These are phyloP conservation scores for Ustilago bromivora DNA, from an alignment of 1,284 basidiomycete species.

Conservation along the genomic window DNA sequence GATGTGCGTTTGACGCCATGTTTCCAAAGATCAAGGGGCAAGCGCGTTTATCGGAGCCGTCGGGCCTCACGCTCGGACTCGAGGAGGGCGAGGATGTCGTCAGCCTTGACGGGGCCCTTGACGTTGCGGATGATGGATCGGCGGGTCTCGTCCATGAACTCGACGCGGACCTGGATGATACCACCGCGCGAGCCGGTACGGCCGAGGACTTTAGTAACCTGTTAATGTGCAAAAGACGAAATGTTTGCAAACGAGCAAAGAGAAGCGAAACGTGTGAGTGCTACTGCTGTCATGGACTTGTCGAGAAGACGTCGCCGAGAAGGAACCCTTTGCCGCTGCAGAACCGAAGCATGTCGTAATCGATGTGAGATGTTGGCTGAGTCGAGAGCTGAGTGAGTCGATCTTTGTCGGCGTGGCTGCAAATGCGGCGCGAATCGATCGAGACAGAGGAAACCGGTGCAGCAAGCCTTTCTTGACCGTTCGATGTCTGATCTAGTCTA, in stretches of 20 bases:
- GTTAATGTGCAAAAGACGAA: conserved; percentile 7
- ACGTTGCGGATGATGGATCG: conserved; percentile 99
- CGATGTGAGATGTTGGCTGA: background rate
- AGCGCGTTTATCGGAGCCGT: conserved; percentile 69
- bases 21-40: conserved; percentile 4
- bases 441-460: too few relatives aligned
- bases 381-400: background rate
- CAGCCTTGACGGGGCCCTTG: conserved; percentile 95
- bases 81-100: conserved; percentile 96
- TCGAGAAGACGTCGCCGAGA: background rate
- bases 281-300: conserved; percentile 4
- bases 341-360: conserved; percentile 1
- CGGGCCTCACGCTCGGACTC: conserved; percentile 99
- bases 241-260: background rate
- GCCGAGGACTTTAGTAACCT: conserved; percentile 84
- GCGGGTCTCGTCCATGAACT: conserved; percentile 97
- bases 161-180: conserved; percentile 99
- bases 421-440: too few relatives aligned
- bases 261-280: conserved; percentile 20
- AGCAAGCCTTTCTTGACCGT: too few relatives aligned
- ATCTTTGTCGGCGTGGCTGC: background rate
- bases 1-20: background rate
- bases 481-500: too few relatives aligned
- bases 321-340: background rate
- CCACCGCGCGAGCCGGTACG: conserved; percentile 99